A percentile compares a stretch with the other conserved stretches of the same genome.
Evolutionary conservation across 2,329 filamentous ascomycete genomes (phyloP).

Genomic region (Plenodomus lindquistii): DNA sequence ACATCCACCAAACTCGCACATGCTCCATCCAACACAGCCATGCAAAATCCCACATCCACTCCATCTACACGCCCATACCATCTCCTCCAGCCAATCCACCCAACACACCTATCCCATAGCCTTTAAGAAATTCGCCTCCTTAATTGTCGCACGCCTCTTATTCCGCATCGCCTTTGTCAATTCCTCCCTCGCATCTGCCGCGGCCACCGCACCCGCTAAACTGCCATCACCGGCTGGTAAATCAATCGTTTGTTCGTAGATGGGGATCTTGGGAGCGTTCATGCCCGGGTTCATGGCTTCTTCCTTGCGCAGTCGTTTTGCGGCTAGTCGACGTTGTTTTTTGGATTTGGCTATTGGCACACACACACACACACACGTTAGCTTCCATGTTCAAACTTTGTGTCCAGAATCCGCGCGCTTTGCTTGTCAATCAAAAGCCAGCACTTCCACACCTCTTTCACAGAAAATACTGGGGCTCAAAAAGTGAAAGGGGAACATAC

Average conservation of each 20-base stretch:
- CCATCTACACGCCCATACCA: no score
- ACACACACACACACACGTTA: no score
- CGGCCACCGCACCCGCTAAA: constrained; percentile 51
- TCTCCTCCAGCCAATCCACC: background rate
- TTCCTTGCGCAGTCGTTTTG: constrained; percentile 66
- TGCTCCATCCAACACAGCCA: no score
- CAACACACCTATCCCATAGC: constrained; percentile 59
- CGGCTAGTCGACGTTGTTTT: constrained; percentile 74
- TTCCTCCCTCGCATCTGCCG: constrained; percentile 59
- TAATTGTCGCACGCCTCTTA: constrained; percentile 75
- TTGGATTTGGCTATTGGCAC: constrained; percentile 67
- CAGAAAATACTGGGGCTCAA: no score
- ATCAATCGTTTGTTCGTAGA: constrained; percentile 79
- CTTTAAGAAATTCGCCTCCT: constrained; percentile 85
- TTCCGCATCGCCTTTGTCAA: constrained; percentile 73
- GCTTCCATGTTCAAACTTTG: background rate
- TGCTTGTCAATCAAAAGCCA: no score
- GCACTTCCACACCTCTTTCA: no score
- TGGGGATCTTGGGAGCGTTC: constrained; percentile 66
- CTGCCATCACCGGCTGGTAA: constrained; percentile 60
- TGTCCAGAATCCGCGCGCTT: no score
- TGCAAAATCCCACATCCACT: no score
- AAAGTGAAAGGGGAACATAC: constrained; percentile 56
- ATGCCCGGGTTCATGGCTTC: constrained; percentile 68
- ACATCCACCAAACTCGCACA: no score